These are phyloP conservation scores for Fraxinus platypoda DNA, from an alignment of 305 asterid genomes.

Conservation along the genomic window DNA sequence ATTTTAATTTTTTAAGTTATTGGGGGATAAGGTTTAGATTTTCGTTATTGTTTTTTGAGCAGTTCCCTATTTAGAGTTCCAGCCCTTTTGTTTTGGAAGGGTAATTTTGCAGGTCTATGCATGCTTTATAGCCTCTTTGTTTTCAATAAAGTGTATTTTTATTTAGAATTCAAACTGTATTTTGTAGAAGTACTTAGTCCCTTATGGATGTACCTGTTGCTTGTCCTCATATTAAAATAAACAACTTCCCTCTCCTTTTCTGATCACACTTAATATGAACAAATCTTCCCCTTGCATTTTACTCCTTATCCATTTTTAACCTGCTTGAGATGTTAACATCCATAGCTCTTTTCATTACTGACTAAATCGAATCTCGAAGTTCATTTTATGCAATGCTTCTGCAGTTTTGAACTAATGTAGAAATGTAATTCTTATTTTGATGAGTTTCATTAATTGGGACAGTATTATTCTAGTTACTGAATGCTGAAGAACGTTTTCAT, in stretches of 20 bases:
- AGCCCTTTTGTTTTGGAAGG: not conserved
- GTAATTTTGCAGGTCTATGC: not conserved
- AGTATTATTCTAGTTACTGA: not conserved
- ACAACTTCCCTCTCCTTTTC: not conserved
- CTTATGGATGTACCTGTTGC: not conserved
- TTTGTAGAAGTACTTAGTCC: not conserved
- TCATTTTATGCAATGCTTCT: not conserved
- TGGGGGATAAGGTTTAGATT: not conserved
- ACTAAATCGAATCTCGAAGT: not conserved
- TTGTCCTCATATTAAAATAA: not conserved
- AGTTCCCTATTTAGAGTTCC: not conserved
- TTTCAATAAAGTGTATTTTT: not conserved
- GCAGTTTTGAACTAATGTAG: not conserved
- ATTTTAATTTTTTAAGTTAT: not conserved
- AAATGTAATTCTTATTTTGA: not conserved
- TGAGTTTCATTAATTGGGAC: not conserved
- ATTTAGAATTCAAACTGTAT: not conserved
- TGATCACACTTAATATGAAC: not conserved
- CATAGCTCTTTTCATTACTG: not conserved
- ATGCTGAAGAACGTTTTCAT: slow-evolving; percentile 23
- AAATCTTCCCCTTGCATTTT: not conserved
- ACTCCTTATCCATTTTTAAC: not conserved
- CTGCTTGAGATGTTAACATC: not conserved
- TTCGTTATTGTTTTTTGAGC: not conserved
- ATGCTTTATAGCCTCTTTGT: not conserved